These are phyloP conservation scores for Pulveroboletus sp. DNA, from an alignment of 768 basidiomycete species.

Conservation along the genomic window DNA sequence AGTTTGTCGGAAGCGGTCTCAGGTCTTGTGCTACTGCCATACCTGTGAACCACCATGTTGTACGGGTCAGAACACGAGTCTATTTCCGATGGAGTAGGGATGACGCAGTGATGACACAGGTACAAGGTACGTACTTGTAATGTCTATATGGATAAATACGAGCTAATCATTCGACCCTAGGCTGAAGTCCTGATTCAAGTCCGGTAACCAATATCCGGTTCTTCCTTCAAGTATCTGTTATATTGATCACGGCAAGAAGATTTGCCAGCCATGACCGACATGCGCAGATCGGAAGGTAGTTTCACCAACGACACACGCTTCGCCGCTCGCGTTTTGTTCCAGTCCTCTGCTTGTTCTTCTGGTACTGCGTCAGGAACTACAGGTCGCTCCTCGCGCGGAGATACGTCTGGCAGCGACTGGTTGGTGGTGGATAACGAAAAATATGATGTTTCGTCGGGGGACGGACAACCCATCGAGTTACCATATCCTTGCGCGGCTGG, in stretches of 20 bases:
- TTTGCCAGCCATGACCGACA: constrained; percentile 21
- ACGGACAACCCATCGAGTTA: constrained; percentile 31
- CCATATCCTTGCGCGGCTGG: constrained; percentile 30
- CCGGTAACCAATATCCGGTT: constrained; percentile 2
- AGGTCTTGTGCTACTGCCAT: no score
- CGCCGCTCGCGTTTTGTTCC: constrained; percentile 82
- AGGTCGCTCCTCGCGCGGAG: constrained; percentile 46
- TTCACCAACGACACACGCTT: constrained; percentile 82
- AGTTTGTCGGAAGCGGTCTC: no score
- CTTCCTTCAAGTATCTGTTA: constrained; percentile 8
- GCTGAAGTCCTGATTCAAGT: neutral
- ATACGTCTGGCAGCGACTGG: constrained; percentile 19
- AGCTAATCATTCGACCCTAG: constrained; percentile 2
- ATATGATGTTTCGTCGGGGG: constrained; percentile 25
- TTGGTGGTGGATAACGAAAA: constrained; percentile 19
- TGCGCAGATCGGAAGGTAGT: constrained; percentile 55
- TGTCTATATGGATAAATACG: constrained; percentile 8
- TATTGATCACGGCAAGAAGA: constrained; percentile 7
- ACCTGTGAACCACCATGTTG: neutral
- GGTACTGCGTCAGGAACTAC: constrained; percentile 44
- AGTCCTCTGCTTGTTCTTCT: constrained; percentile 81
- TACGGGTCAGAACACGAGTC: neutral
- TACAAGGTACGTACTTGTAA: neutral
- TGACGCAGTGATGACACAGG: constrained; percentile 6
- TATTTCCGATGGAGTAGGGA: constrained; percentile 1